Conservation (phyloP, 2,329 filamentous ascomycete species). For the Apiospora kogelbergensis region DNA sequence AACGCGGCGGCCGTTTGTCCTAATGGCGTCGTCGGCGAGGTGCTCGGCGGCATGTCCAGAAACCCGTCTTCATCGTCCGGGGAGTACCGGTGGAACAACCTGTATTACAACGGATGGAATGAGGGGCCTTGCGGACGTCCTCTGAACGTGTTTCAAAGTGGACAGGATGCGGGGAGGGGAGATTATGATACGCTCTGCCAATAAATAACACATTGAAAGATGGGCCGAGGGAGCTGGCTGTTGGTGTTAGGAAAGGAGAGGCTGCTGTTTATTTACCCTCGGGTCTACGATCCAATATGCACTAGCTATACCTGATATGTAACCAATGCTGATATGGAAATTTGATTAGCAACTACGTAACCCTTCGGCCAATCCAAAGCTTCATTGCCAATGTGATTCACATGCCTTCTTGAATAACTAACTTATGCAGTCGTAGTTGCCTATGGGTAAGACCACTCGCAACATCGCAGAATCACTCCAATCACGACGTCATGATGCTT, state of each 20-base stretch:
- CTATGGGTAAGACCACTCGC: too few relatives aligned
- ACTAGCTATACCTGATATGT: too few relatives aligned
- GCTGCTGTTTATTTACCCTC: too few relatives aligned
- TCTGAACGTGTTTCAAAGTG: not conserved
- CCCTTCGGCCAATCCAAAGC: too few relatives aligned
- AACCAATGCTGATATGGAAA: too few relatives aligned
- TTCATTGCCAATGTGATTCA: too few relatives aligned
- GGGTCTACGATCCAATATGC: too few relatives aligned
- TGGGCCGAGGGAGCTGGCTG: not conserved
- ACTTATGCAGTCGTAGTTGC: too few relatives aligned
- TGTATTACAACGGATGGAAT: conserved; percentile 9
- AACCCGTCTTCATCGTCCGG: not conserved
- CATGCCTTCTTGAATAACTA: too few relatives aligned
- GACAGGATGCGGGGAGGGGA: not conserved
- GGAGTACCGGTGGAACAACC: not conserved
- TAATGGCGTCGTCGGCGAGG: not conserved
- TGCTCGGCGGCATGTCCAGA: not conserved
- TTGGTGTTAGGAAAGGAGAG: not conserved
- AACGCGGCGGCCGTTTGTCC: not conserved
- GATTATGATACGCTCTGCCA: not conserved
- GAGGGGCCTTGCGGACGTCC: not conserved
- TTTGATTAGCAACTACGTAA: too few relatives aligned
- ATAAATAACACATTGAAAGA: not conserved
- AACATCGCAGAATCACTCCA: too few relatives aligned
- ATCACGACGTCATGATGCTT: too few relatives aligned